Evolutionary conservation across 805 yeast genomes (phyloP), one percentile per base, ranked within the genome.

Genomic region (Monosporozyma unispora): DNA sequence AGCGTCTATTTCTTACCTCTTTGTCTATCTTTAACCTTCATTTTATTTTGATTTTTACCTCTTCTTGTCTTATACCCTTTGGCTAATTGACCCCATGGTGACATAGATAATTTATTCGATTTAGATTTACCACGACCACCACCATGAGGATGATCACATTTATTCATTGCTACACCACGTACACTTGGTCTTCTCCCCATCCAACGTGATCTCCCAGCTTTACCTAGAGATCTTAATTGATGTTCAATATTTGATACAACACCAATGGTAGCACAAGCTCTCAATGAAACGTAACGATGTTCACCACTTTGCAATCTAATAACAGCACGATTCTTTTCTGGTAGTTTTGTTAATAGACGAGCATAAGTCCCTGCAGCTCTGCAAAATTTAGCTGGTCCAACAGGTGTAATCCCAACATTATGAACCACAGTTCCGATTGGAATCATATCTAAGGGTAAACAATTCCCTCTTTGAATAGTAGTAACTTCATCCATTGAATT

Each of bases 81-180:
- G 40, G 91, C 84, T 62, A 85, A 70, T 52, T 82, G 83, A 62
- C 99, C 99, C 96, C 98, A 91, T 67, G 95, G 95, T 49, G 96
- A 86, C 75, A 85, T 87, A 18, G 98, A 87, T 52, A 85, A 77
- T 73, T 88, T 91, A 71, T 91, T 90, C 55, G 96, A 87, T 81
- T 93, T 93, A 53, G 96, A 86, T 70, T 93, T 93, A 80, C 99
- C 99, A 78, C 99, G 83, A 73, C 99, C 99, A 83, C 99, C 99
- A 76, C 99, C 99, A 63, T 88, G 90, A 56, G 99, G 99, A 74
- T 93, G 99, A 70, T 93, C 97, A 66, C 82, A 80, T 55, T 93
- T 93, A 72, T 93, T 93, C 96, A 87, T 88, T 46, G 99, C 98
- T 59, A 88, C 87, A 79, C 99, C 99, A 75, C 99, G 84, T 38